Base-by-base conservation (phyloP, 2,329 filamentous ascomycete genomes). In the Pseudocercospora crystallina region DNA sequence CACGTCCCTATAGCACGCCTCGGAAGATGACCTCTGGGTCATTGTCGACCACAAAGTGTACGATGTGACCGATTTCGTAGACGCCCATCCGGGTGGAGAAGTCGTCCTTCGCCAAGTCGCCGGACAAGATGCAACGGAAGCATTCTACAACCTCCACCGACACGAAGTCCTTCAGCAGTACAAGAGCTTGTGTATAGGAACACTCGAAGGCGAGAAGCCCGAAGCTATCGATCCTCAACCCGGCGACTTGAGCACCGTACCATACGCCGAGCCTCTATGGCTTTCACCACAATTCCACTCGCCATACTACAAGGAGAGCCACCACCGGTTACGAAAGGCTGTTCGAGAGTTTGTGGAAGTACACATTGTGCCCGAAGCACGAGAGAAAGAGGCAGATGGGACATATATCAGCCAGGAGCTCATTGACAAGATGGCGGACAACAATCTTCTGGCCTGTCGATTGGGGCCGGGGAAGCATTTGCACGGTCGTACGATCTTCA, bases 121-220 rank as follows among this genome's bases (percentile, higher is more conserved):
- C 29, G 90, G 90, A 56, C 80, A 83, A 59, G 90, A 95, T 66
- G 89, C 89, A 43, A 95, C 90, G 2, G 75, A 80, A 32, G 86
- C 86, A 49, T 95, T 95, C 72, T 95, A 95, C 81, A 95, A 95
- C 76, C 83, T 96, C 46, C 90, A 96, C 74, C 80, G 90, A 20
- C 89, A 95, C 61, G 90, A 95, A 71, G 88, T 95, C n/a, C 80
- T 95, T 9, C 76, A 84, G 54, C 90, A 90, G 69, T 95, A 95
- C 76, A 73, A 79, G 40, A 77, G 81, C 62, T 80, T 95, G 13
- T 86, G 82, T 70, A 80, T 95, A 61, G 90, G 90, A 64, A 87
- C 82, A 11, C 70, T 95, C 65, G 75, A 83, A 59, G 86, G 83
- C 70, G 89, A 95, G 75, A 84, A 79, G 64, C 80, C 89, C 14